Evolutionary conservation across 345 rosid genomes (phyloP), one percentile per base, ranked within the genome.

Genomic region (Kandelia obovata): DNA sequence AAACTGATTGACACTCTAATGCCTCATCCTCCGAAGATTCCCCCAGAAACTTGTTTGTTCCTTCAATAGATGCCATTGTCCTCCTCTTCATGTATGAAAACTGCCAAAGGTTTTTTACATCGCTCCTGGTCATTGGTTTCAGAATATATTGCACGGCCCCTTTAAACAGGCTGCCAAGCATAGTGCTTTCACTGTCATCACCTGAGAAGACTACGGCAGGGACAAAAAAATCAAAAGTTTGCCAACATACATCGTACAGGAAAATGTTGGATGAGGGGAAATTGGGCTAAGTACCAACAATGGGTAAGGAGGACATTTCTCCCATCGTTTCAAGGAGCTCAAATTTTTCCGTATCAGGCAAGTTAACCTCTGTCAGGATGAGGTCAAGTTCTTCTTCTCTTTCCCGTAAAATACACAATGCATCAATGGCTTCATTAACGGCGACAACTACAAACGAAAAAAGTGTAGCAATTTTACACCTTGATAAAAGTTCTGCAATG

Each of bases 341-440:
- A 28, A 78, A 83, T 71, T 78, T 79, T 61, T 75, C 80, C 78
- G 78, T 86, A 53, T 84, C 89, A 47, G 83, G 83, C 68, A 85
- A 73, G 62, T 67, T 59, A 34, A 66, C 55, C 56, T 89, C 89
- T 9, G 83, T 78, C 31, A 89, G 76, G 28, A 89, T 64, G 63
- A 85, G 83, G 68, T 80, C 81, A 4, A 87, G 51, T 59, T 77
- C 70, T 10, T 59, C 39, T 67, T 63, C 66, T 62, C 64, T 74
- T 53, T 78, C 77, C 46, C 58, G 70, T 43, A 80, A 26, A 65
- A 84, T 82, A 71, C 52, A 53, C 53, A 74, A 61, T 34, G 86
- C 84, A 16, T 84, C 85, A 5, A 60, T 30, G 60, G 76, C 86
- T 58, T 71, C 64, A 64, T 63, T 69, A 59, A 87, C 83, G 28